phyloP scores from a whole-genome alignment of 1,284 basidiomycete genomes.

The Ceraceosorus bombacis region DNA sequence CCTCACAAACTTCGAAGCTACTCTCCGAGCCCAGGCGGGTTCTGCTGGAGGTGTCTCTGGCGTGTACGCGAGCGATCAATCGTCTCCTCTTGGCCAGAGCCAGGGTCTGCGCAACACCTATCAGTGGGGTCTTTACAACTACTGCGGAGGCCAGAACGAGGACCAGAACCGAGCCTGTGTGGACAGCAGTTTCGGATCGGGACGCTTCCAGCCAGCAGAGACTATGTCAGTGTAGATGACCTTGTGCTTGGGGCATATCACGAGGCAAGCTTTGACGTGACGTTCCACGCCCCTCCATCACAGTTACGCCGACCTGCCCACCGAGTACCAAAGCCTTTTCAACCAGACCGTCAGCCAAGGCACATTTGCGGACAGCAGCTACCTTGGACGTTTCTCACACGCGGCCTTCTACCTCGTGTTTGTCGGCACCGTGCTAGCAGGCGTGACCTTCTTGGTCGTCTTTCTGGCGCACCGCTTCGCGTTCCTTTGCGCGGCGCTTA shows the following conservation, averaged over 20 bases:
- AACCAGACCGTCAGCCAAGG: constrained; percentile 6
- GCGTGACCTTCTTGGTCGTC: constrained; percentile 37
- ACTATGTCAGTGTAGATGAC: neutral
- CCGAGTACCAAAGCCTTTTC: constrained; percentile 15
- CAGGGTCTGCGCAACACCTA: constrained; percentile 27
- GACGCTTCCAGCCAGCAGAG: constrained; percentile 23
- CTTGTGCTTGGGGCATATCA: no score
- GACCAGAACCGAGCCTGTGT: constrained; percentile 17
- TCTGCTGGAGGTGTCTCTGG: constrained; percentile 5
- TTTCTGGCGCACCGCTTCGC: constrained; percentile 36
- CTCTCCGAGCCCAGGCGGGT: constrained; percentile 13
- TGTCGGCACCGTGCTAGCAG: constrained; percentile 38
- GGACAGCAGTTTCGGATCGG: constrained; percentile 24
- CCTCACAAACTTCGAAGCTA: constrained; percentile 19
- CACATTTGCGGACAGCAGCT: constrained; percentile 26
- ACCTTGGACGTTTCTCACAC: constrained; percentile 29
- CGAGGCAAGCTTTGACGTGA: no score
- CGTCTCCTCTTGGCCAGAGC: constrained; percentile 13
- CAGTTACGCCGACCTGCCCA: constrained; percentile 1
- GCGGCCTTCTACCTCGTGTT: constrained; percentile 42
- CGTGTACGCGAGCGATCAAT: constrained; percentile 28
- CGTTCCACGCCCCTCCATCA: no score
- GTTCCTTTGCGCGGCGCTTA: constrained; percentile 18
- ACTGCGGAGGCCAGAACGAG: constrained; percentile 26
- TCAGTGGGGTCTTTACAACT: constrained; percentile 39